Evolutionary conservation across 495 filamentous ascomycete species (phyloP), one percentile per base, ranked within the genome.

Genomic region (Cladorrhinum samala): DNA sequence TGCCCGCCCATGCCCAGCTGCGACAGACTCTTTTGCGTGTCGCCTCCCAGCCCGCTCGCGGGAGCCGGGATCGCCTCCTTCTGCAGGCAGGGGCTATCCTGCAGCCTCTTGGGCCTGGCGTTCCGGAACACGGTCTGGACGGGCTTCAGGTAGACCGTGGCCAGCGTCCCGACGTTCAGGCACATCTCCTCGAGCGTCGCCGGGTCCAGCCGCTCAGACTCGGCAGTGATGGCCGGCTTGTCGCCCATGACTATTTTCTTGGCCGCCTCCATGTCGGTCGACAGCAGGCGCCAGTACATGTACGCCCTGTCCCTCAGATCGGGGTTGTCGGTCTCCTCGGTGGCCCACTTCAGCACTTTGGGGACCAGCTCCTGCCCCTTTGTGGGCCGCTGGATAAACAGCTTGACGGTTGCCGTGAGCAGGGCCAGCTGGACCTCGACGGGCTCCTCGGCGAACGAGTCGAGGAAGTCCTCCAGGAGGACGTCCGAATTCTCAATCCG

Each of bases 251-350:
- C 89, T 50, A 99, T 79, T 52, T 82, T 75, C 62, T 89, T 92
- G 8, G 93, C 93, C 0, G 84, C 82, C 16, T 87, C 82, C 50
- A 94, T 91, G 69, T 96, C 91, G 2, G 88, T 90, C n/a, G 91
- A 96, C 2, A 99, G 80, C 18, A 99, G 79, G 7, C 93, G 86
- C 93, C 93, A 99, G 74, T 99, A 99, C 89, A 99, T 96, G 74
- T 96, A 97, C 9, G 93, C 93, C 55, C 93, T 78, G 64, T 99
- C 93, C 40, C 93, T 80, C 25, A 99, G 82, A 64, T 99, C 93
- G 0, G 94, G 94, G 69, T 97, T 95, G 66, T 99, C 93, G 18
- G 93, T 99, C 64, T 99, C 93, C 64, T 96, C 93, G 1, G 93
- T 99, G 45, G 94, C 94, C 92, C 92, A 96, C 70, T 96, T 96